Base-by-base conservation (phyloP, 768 basidiomycete species). In the Lentinula sp. region DNA sequence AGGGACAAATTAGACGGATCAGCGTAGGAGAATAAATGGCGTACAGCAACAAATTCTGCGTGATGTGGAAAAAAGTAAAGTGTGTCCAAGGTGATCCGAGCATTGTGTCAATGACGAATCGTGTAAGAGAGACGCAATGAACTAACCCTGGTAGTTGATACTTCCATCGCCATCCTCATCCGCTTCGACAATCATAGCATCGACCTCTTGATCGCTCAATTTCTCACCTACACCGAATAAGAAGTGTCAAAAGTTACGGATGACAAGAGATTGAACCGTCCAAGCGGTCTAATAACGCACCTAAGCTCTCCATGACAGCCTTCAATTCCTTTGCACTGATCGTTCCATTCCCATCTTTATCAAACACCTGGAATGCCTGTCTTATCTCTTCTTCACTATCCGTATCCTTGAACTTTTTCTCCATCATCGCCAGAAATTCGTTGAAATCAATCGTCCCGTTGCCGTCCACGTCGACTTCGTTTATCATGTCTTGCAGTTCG, bases 131-230 rank as follows among this genome's bases (percentile, higher is more conserved):
- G 68, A 70, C 70, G 21, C 16, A 56, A 28, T 4, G 53, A 15
- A 48, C 11, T 66, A 61, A 86, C 86, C 86, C 2, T 85, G 80
- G 68, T 88, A 89, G 73, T 86, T 85, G 72, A 88, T 88, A 74
- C 87, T 86, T 23, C 88, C 88, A 67, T 90, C 88, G 51, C 91
- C 91, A 67, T 93, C 89, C 48, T 86, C 80, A 70, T 93, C 91
- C 54, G 91, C 91, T 74, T 72, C 71, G 42, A 66, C 64, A 46
- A 70, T 73, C 73, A 74, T 74, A 63, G 70, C 71, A 57, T 73
- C 71, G 49, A 74, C 69, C 63, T 74, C 73, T 18, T 57, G 63
- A 54, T 74, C 73, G 18, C 69, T 67, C 55, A 74, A 64, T 46
- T 69, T 70, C 65, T 74, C 73, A 34, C 73, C 73, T 70, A 46